A percentile compares a stretch with the other conserved stretches of the same genome.
Evolutionary conservation across 345 rosid species (phyloP).

Genomic region (Bruguiera sexangula): DNA sequence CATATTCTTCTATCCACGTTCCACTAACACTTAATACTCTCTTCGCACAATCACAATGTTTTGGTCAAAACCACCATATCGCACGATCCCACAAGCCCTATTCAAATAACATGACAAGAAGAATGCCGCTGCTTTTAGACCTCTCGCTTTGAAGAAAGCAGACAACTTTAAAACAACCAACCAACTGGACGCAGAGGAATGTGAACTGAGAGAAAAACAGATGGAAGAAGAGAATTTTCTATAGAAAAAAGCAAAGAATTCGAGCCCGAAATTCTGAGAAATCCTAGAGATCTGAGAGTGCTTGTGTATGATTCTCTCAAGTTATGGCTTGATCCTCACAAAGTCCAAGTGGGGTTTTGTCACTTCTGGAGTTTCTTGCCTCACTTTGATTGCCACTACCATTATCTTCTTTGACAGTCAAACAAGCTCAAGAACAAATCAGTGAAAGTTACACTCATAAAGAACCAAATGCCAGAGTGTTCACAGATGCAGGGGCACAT

Average conservation of each 20-base stretch:
- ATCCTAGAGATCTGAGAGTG: constrained; percentile 86
- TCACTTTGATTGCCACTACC: constrained; percentile 23
- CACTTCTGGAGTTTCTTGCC: constrained; percentile 6
- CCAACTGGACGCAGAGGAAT: constrained; percentile 23
- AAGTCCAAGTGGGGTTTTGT: constrained; percentile 30
- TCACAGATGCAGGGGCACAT: constrained; percentile 46
- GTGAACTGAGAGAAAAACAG: constrained; percentile 21
- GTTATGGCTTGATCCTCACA: constrained; percentile 40
- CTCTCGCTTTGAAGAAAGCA: background rate
- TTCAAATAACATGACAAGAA: constrained; percentile 20
- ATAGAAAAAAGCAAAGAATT: constrained; percentile 29
- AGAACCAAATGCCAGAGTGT: constrained; percentile 42
- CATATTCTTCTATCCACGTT: constrained; percentile 25
- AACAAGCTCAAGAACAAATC: background rate
- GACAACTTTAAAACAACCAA: constrained; percentile 13
- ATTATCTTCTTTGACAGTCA: constrained; percentile 24
- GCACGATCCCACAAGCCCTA: constrained; percentile 33
- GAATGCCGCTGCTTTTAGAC: constrained; percentile 6
- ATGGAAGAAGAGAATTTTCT: constrained; percentile 29
- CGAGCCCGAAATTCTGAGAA: constrained; percentile 52
- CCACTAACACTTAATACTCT: background rate
- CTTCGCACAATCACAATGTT: constrained; percentile 13
- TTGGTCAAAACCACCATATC: constrained; percentile 21
- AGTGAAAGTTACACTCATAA: constrained; percentile 21
- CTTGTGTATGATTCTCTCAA: constrained; percentile 12